phyloP scores from a whole-genome alignment of 148 eudicot genomes.

The Beta vulgaris region DNA sequence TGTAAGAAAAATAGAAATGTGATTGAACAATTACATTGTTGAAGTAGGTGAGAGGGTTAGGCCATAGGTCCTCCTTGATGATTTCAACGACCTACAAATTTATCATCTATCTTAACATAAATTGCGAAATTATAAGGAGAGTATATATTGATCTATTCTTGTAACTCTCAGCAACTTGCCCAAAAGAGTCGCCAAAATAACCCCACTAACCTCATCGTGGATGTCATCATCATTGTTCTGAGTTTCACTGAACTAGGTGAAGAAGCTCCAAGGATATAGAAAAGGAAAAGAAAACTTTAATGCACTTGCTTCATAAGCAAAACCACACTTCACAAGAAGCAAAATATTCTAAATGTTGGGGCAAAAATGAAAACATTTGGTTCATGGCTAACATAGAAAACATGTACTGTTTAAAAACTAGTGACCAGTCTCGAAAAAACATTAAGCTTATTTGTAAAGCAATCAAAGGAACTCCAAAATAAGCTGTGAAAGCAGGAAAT shows the following conservation, averaged over 20 bases:
- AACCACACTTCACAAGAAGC: not conserved
- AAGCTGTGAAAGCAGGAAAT: not conserved
- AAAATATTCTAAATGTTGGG: not conserved
- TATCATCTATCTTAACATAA: conserved; percentile 16
- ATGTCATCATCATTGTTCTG: conserved; percentile 60
- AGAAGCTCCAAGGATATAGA: conserved; percentile 58
- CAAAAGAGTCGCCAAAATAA: conserved; percentile 4
- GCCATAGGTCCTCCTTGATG: conserved; percentile 97
- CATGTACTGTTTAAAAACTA: too few species aligned
- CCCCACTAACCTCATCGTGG: conserved; percentile 63
- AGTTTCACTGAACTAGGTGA: conserved; percentile 73
- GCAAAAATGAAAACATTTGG: too few species aligned
- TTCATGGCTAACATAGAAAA: too few species aligned
- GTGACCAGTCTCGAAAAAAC: not conserved
- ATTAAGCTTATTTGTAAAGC: not conserved
- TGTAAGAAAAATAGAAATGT: not conserved
- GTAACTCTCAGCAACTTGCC: not conserved
- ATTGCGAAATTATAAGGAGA: not conserved
- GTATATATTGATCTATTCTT: not conserved
- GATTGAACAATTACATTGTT: conserved; percentile 46
- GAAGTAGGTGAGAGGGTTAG: conserved; percentile 85
- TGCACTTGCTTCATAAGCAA: not conserved
- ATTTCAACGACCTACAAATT: conserved; percentile 81
- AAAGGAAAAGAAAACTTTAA: not conserved
- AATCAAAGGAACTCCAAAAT: not conserved